phyloP scores from a whole-genome alignment of 441 rosid genomes.

The Corymbia citriodora region DNA sequence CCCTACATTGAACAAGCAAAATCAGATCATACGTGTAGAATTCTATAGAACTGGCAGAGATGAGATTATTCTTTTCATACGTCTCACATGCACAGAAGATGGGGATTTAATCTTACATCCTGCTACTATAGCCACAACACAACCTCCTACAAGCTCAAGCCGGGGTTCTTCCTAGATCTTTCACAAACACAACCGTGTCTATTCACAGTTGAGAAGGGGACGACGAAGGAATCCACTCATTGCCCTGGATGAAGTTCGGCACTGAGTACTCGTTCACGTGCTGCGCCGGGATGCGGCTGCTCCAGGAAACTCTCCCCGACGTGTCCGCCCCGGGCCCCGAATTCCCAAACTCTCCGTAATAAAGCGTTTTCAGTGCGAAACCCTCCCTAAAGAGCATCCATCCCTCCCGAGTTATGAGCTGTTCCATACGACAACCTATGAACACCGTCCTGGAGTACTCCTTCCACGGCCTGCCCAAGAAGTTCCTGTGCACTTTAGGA shows the following conservation, averaged over 20 bases:
- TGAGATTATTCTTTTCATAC: background rate
- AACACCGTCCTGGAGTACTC: slow-evolving; percentile 77
- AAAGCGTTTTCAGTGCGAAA: slow-evolving; percentile 66
- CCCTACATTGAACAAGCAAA: background rate
- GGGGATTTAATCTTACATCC: background rate
- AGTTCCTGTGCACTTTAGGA: slow-evolving; percentile 60
- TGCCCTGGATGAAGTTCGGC: slow-evolving; percentile 80
- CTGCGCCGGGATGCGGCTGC: slow-evolving; percentile 58
- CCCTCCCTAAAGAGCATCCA: slow-evolving; percentile 82
- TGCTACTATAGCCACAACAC: background rate
- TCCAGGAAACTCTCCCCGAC: slow-evolving; percentile 64
- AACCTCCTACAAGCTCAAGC: background rate
- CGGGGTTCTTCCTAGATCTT: background rate
- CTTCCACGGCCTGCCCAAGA: slow-evolving; percentile 91
- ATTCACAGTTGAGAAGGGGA: slow-evolving; percentile 11
- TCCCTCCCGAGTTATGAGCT: slow-evolving; percentile 50
- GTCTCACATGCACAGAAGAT: background rate
- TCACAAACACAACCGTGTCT: background rate
- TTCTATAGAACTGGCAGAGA: background rate
- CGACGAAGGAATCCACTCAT: slow-evolving; percentile 57
- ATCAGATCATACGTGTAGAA: background rate
- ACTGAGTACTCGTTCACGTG: slow-evolving; percentile 54
- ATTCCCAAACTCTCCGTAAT: slow-evolving; percentile 70
- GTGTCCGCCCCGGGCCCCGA: slow-evolving; percentile 54
- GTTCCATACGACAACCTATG: slow-evolving; percentile 43